Conservation (phyloP, 805 yeast genomes). For the Candida parachauliodes region DNA sequence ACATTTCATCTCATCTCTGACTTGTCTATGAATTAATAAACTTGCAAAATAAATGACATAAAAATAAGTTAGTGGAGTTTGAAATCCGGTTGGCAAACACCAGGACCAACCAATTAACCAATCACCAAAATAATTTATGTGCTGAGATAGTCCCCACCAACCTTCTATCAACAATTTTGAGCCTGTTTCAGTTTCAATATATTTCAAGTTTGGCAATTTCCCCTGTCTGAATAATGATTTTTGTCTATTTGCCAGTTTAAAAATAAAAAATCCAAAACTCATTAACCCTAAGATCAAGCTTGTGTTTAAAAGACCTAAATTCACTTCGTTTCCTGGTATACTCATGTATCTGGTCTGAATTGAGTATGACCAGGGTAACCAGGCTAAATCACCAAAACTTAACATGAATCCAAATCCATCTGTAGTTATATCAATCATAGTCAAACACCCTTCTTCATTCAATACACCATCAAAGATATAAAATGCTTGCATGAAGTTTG, state of each 20-base stretch:
- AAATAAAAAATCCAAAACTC: constrained; percentile 70
- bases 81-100: constrained; percentile 86
- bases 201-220: constrained; percentile 52
- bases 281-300: constrained; percentile 46
- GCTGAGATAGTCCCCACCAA: constrained; percentile 95
- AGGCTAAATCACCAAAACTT: constrained; percentile 86
- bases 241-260: constrained; percentile 80
- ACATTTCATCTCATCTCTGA: constrained; percentile 90
- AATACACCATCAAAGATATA: constrained; percentile 90
- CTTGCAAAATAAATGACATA: constrained; percentile 80
- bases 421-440: constrained; percentile 94
- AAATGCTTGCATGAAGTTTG: constrained; percentile 67
- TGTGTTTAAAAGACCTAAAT: constrained; percentile 44
- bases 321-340: constrained; percentile 47
- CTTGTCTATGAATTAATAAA: constrained; percentile 82
- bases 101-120: constrained; percentile 89
- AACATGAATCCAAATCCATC: constrained; percentile 98
- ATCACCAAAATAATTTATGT: constrained; percentile 93
- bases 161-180: constrained; percentile 82
- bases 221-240: constrained; percentile 83
- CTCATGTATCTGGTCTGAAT: constrained; percentile 82
- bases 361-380: constrained; percentile 90
- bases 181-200: constrained; percentile 69
- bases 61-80: constrained; percentile 81
- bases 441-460: constrained; percentile 82